Conservation (phyloP, 257 asterid species). For the Scutellaria galericulata region DNA sequence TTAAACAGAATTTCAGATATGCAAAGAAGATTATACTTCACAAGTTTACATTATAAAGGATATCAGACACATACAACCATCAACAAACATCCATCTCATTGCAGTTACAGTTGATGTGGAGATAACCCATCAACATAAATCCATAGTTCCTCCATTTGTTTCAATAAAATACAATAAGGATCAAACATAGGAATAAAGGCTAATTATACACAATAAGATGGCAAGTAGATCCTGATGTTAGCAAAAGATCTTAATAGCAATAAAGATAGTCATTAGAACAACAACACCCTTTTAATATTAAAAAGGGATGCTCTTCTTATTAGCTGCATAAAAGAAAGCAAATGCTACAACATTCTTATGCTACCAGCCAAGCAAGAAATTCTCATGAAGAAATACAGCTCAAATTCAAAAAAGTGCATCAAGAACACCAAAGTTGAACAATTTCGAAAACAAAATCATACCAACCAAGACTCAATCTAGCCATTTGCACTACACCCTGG, state of each 20-base stretch:
- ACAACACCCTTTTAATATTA: background rate
- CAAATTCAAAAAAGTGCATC: slow-evolving; percentile 43
- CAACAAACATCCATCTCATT: no score
- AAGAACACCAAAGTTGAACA: slow-evolving; percentile 36
- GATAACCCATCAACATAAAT: no score
- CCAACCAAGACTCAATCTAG: slow-evolving; percentile 34
- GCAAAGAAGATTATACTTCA: background rate
- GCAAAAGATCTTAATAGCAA: slow-evolving; percentile 3
- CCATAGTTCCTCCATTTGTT: no score
- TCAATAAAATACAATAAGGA: no score
- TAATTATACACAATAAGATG: slow-evolving; percentile 3
- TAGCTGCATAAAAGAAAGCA: slow-evolving; percentile 41
- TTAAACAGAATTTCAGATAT: no score
- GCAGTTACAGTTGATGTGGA: no score
- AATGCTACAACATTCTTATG: slow-evolving; percentile 37
- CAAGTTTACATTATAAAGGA: background rate
- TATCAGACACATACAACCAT: no score
- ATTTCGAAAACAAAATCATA: slow-evolving; percentile 33
- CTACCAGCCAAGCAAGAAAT: background rate
- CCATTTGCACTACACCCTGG: slow-evolving; percentile 43
- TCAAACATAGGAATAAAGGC: no score
- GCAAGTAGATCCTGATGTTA: background rate
- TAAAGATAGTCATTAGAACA: slow-evolving; percentile 17
- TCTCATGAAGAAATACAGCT: slow-evolving; percentile 41
- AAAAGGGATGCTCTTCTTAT: slow-evolving; percentile 42